Percentiles rank a stretch among this genome's conserved stretches.
Evolutionary conservation across 192 early-diverging fungal genomes (phyloP).

Genomic region (Podila verticillata): DNA sequence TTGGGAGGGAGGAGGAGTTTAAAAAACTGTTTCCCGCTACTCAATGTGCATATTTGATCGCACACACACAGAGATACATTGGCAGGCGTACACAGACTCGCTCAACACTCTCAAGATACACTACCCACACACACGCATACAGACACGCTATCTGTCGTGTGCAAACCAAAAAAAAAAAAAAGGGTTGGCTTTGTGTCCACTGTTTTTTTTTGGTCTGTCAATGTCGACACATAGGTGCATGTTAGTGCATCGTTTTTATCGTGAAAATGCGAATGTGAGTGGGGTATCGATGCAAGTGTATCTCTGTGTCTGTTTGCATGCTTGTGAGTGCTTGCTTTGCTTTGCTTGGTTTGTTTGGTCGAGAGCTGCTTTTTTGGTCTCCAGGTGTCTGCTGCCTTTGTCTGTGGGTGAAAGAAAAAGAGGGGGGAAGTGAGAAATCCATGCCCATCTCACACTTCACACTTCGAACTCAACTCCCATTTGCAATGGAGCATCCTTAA

Average conservation of each 20-base stretch:
- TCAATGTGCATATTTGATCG: not conserved
- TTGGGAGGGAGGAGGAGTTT: too few relatives aligned
- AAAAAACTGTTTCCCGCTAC: not conserved
- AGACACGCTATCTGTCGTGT: not conserved
- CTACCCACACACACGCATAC: not conserved
- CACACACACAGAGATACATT: not conserved
- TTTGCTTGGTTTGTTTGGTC: too few relatives aligned
- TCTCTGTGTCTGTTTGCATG: not conserved
- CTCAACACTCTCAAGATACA: not conserved
- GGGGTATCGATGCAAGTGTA: not conserved
- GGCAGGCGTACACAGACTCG: not conserved
- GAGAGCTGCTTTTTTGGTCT: too few relatives aligned
- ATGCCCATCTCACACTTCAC: not conserved
- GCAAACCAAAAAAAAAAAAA: too few relatives aligned
- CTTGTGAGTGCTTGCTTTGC: not conserved
- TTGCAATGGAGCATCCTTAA: not conserved
- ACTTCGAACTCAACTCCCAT: too few relatives aligned
- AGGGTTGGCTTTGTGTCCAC: too few relatives aligned
- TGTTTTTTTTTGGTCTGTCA: too few relatives aligned
- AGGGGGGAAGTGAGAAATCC: not conserved
- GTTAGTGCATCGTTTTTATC: too few relatives aligned
- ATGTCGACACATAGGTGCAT: too few relatives aligned
- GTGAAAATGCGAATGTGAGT: too few relatives aligned
- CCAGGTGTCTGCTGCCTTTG: too few relatives aligned
- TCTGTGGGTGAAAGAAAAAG: conserved; percentile 1